These are phyloP conservation scores for Macrophomina pseudophaseolina DNA, from an alignment of 2,329 filamentous ascomycete species.

Conservation along the genomic window DNA sequence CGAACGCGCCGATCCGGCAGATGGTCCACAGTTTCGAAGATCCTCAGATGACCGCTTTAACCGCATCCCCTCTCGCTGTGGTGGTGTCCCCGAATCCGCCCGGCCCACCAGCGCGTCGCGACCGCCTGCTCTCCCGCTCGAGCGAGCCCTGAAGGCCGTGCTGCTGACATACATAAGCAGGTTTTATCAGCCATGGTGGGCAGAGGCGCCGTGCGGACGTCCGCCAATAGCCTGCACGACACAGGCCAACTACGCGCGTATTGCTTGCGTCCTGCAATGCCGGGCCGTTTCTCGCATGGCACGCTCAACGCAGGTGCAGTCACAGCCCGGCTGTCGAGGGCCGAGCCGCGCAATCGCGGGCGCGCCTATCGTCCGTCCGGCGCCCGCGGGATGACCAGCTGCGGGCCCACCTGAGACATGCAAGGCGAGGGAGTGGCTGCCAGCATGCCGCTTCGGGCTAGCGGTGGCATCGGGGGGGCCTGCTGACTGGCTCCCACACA, in stretches of 20 bases:
- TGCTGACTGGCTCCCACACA: slow-evolving; percentile 21
- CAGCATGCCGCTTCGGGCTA: neutral
- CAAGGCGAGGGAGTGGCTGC: neutral
- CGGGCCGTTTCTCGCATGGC: slow-evolving; percentile 3
- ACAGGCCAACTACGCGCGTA: too few species aligned
- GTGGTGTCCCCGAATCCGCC: slow-evolving; percentile 1
- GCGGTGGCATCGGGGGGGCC: slow-evolving; percentile 11
- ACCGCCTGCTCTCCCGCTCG: too few species aligned
- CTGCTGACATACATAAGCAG: too few species aligned
- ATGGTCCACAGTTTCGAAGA: neutral
- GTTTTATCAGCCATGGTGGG: too few species aligned
- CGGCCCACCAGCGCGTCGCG: too few species aligned
- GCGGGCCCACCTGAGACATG: slow-evolving; percentile 18
- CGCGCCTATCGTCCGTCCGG: neutral
- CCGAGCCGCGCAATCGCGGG: slow-evolving; percentile 9
- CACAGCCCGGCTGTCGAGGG: slow-evolving; percentile 14
- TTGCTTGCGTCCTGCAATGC: too few species aligned
- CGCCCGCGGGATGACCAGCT: neutral
- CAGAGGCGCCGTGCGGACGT: too few species aligned
- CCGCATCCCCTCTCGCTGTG: neutral
- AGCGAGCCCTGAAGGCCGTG: too few species aligned
- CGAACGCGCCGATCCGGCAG: neutral
- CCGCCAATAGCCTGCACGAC: too few species aligned
- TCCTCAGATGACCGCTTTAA: neutral
- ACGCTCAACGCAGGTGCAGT: slow-evolving; percentile 2